Base-by-base conservation (phyloP, 2,329 filamentous ascomycete species). In the Botryosphaeria dothidea region DNA sequence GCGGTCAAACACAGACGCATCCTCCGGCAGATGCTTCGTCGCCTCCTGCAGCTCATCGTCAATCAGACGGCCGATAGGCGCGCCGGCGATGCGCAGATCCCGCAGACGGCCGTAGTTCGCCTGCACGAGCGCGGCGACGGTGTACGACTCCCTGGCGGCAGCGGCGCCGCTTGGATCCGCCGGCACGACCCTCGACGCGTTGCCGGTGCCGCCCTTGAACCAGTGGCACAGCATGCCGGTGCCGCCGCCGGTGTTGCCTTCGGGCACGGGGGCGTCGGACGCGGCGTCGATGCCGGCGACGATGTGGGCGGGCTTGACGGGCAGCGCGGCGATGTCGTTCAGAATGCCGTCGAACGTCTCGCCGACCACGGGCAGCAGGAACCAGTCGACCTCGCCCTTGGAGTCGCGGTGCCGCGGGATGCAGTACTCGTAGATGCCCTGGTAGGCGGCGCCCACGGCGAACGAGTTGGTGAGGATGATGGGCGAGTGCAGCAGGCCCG, bases 191-290 rank as follows among this genome's bases (percentile, higher is more conserved):
- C 88, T 82, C 54, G 83, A 87, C 69, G 84, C 84, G 0, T 83
- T 87, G 1, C 88, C 88, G 0, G 88, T 91, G 0, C 88, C 88
- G 38, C 87, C 88, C 72, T 90, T 90, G 78, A 86, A 89, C 67
- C 83, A 83, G 70, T 89, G 86, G 70, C 86, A 88, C 41, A 86
- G 81, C 86, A 90, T 90, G 15, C 87, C 88, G 0, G 87, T 88
- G n/a, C 88, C 88, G 19, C 88, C 88, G 3, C 88, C 88, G 1
- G 83, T 83, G 68, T 86, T 87, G 0, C 88, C 88, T 74, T 91
- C 88, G 1, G 76, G 75, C 0, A 90, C 86, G 0, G 78, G 75
- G 1, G 81, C 84, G 8, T 79, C 77, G 2, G 77, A 78, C 0
- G 85, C 86, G 7, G 73, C 78, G 34, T 82, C 78, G 60, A 90